Conservation (phyloP, 768 basidiomycete genomes). For the Russula dissimulans region DNA sequence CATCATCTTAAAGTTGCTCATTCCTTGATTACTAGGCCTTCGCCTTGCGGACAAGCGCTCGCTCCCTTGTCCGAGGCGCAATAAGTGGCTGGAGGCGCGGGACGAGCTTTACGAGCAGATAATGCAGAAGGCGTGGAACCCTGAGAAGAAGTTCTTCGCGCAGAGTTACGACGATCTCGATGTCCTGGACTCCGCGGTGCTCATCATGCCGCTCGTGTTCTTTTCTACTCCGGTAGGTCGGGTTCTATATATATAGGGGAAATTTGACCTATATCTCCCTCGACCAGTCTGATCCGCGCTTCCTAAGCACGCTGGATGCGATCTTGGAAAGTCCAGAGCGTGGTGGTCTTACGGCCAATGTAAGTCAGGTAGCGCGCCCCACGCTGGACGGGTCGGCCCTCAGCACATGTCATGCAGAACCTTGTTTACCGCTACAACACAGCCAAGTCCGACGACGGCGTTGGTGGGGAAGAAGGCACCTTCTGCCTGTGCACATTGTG, state of each 20-base stretch:
- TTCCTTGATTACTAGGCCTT: constrained; percentile 38
- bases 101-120: constrained; percentile 90
- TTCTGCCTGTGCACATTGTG: constrained; percentile 86
- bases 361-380: constrained; percentile 25
- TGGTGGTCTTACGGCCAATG: constrained; percentile 86
- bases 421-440: constrained; percentile 89
- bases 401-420: constrained; percentile 37
- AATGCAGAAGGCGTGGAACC: constrained; percentile 82
- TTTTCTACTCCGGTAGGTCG: constrained; percentile 69
- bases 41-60: constrained; percentile 93
- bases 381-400: neutral
- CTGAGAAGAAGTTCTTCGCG: constrained; percentile 56
- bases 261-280: neutral
- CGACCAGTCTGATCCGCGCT: constrained; percentile 72
- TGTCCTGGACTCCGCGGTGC: constrained; percentile 76
- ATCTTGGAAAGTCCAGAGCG: constrained; percentile 83
- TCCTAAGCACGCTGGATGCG: constrained; percentile 73
- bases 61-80: constrained; percentile 69
- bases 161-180: constrained; percentile 87
- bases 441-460: constrained; percentile 77
- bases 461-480: constrained; percentile 92
- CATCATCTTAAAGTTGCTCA: neutral
- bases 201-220: constrained; percentile 91
- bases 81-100: constrained; percentile 63
- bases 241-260: neutral